Evolutionary conservation across 1,284 basidiomycete genomes (phyloP), one percentile per base, ranked within the genome.

Genomic region (Farysia itapuensis): DNA sequence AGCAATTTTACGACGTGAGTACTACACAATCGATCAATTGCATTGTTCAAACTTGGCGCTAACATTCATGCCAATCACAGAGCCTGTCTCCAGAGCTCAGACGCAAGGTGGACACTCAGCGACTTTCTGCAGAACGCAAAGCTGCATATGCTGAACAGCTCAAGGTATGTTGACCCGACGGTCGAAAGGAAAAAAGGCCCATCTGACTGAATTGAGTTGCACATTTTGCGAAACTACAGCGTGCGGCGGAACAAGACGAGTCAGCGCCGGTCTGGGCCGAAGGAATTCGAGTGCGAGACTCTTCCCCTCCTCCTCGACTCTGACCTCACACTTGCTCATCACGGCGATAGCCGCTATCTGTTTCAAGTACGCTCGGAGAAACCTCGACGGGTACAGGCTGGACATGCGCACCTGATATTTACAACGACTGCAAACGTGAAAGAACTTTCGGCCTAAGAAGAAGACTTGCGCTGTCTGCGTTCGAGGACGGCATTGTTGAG

Each of bases 1-100:
- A 71, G 33, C 51, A 71, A n/a, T 71, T 71, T 43, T 71, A 71
- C 49, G 52, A 71, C 35, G 63, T 65, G 42, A 42, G 63, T 57
- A 36, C 13, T 23, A 18, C 8, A 33, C n/a, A 12, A 33, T 8
- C 11, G 5, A 39, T 7, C 24, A 13, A 33, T 30, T 8, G 5
- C 6, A 7, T 5, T 8, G 19, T 9, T 18, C 6, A 16, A 19
- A 16, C 29, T 31, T 13, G 29, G 33, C 33, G 33, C 33, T 22
- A 19, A 35, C 6, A n/a, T 7, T 19, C 26, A 28, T 28, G 26
- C n/a, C 26, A 28, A 28, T 28, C 26, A 35, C 35, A 65, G 61
- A 39, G 43, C 7, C 41, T 71, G 2, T 64, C 64, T n/a, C 69
- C 69, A 5, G 66, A 67, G 14, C 59, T 71, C 24, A 71, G 70